Evolutionary conservation across 75 land plant genomes (phyloP), one percentile per base, ranked within the genome.

Genomic region (Isoetes taiwanensis): DNA sequence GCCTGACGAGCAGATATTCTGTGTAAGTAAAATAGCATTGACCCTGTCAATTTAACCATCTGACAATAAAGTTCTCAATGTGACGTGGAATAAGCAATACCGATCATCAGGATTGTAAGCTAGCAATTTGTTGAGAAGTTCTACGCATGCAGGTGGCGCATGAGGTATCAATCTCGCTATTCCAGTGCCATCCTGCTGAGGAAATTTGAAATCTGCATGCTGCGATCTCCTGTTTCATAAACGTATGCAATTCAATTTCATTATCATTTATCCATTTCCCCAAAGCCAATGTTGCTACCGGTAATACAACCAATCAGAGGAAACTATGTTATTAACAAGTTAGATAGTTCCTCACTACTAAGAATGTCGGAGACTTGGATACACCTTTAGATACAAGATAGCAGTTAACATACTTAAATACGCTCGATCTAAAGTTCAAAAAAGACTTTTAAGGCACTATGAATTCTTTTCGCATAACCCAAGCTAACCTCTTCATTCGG

Each of bases 81-180:
- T 32, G 33, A 40, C 20, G 54, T 50, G 9, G 33, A 43, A 52
- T 26, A 23, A 1, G 1, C 6, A 20, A 3, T 54, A 70, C 72
- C 72, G 43, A 25, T 70, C 72, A 64, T 70, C 72, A 4, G 72
- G 72, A 37, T 70, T 70, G 28, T 70, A 70, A 28, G 68, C 68
- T 10, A 70, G 56, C 57, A 70, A 57, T 28, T 64, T 70, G 61
- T 54, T 70, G 59, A 70, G 72, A 20, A 70, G 68, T 42, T 70
- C 72, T 17, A 70, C 67, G 26, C 72, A 70, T 4, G 72, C 67
- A 10, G 72, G 29, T 43, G 72, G 64, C 14, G 72, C 72, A 64
- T 70, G 72, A 16, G 72, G 72, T 26, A 70, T 70, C 32, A 70
- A 41, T 0, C 72, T 35, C 17, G 67, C 72, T 24, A 70, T 70